Base-by-base conservation (phyloP, 352 stramenopile species). In the Globisporangium polare region DNA sequence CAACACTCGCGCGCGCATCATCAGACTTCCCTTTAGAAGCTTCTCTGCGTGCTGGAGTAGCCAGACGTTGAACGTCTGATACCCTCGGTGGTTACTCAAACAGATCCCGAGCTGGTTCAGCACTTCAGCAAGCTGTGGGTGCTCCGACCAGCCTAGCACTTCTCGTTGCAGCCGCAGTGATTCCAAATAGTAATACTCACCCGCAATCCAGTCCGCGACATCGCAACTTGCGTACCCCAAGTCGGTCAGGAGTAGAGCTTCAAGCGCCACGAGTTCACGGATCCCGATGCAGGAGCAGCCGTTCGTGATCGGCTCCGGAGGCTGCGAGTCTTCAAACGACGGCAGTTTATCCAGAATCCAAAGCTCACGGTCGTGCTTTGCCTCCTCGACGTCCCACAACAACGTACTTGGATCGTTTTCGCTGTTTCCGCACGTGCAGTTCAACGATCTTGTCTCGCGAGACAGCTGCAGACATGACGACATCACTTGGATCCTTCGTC, bases 91-190 rank as follows among this genome's bases (percentile, higher is more conserved):
- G 3, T 80, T 92, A 47, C 82, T 92, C 20, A 94, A 64, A 52
- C 78, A 91, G 53, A 92, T 92, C 1, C 85, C 83, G 20, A 94
- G 68, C 46, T 92, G 84, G 55, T 94, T 94, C 1, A 94, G 62
- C 26, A 90, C 80, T 55, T 94, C 85, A 12, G 85, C 85, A 15
- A 94, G 77, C 62, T 94, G 83, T 15, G 83, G 75, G 49, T 94
- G 80, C 50, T 92, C 82, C 0, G 69, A 81, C 73, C 85, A 90
- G 13, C 80, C 77, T 7, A 94, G 56, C 9, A 94, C 85, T 50
- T 94, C 85, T 12, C 80, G 72, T 56, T 92, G 85, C n/a, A 94
- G 63, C 5, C 85, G 83, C 52, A 94, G 55, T 2, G 82, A 86
- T 58, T 92, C 85, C 13, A 91, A 61, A 56, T 91, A 91, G 55